Base-by-base conservation (phyloP, 192 early-diverging fungal species). In the Coemansia nantahalensis region DNA sequence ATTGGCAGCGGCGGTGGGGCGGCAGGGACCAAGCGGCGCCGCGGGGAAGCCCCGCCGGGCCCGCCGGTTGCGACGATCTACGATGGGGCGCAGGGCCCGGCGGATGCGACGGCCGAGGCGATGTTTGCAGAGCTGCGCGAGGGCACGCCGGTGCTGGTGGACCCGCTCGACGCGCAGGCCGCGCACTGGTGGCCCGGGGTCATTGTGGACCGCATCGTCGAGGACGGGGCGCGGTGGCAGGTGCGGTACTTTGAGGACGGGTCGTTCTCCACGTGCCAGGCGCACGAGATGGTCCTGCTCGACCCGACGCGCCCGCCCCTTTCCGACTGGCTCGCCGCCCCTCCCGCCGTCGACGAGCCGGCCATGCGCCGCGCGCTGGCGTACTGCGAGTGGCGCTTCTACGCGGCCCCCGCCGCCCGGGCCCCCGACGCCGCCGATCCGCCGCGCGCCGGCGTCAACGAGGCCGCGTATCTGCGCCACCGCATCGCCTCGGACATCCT, bases 241-340 rank as follows among this genome's bases (percentile, higher is more conserved):
- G 68, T 71, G 43, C 65, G 65, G 15, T 68, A 60, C 50, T 76
- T 76, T 44, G 72, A 76, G 42, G 72, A 76, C 42, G 59, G 59
- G 3, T 68, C 65, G 12, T 76, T 36, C 14, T 63, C 72, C 8
- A 14, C 22, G 19, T 76, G 72, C 14, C 56, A 45, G 32, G 42
- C 60, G 0, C 34, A 58, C 49, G 72, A 76, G n/a, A 54, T 76
- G 43, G 40, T 45, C 22, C 45, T 64, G 15, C 45, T 68, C 3
- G 57, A 64, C 17, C 61, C 66, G 2, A 39, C 40, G 0, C 10
- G 35, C 31, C 15, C 38, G 2, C 41, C 59, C 10, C 45, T 59
- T 41, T 8, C 50, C 9, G 30, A 19, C 2, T 50, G 58, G 65
- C 26, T 54, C 39, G 17, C 22, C 16, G 26, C 40, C 41, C 15